Evolutionary conservation across 192 early-diverging fungal genomes (phyloP), one percentile per base, ranked within the genome.

Genomic region (Mortierella hygrophila): DNA sequence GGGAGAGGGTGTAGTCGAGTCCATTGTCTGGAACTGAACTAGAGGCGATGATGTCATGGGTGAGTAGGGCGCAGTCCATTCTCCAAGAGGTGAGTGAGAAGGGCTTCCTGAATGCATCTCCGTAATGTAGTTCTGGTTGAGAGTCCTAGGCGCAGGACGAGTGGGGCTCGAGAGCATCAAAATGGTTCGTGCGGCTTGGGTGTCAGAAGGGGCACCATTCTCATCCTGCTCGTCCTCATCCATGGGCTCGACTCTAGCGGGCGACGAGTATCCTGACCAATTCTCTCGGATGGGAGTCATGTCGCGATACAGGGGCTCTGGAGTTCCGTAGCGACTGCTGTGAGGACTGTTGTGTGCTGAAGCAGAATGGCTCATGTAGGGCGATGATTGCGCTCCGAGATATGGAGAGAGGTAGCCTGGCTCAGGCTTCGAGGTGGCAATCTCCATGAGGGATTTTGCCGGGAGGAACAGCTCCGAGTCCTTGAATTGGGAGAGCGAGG

Each of bases 131-230:
- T 69, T 70, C 37, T 80, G 79, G 57, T 77, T 83, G 29, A 83
- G 72, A 11, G 76, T 69, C 63, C 82, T 72, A 15, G 82, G 71
- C 26, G 82, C 32, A 20, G 82, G 82, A 23, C 75, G 70, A 4
- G 82, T 78, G 6, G 85, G 85, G 63, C 79, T 82, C 4, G 85
- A 88, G 71, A 88, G 85, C 85, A 88, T 88, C 63, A 88, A 42
- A 52, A 88, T 88, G 10, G 85, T 88, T 40, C 49, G 46, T 11
- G 85, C 85, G 32, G 72, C 85, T 44, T 88, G 85, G 6, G 85
- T 76, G 6, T 41, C 80, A 13, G 79, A 81, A 15, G 84, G 78
- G 6, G 55, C 80, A 37, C 41, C 76, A n/a, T 29, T 72, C 29
- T 76, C 84, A 1, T 37, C 60, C 21, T 57, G 74, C 42, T 79